Percentiles rank a stretch among this genome's conserved stretches.
phyloP scores from a whole-genome alignment of 768 basidiomycete genomes.

The Naganishia vishniacii region DNA sequence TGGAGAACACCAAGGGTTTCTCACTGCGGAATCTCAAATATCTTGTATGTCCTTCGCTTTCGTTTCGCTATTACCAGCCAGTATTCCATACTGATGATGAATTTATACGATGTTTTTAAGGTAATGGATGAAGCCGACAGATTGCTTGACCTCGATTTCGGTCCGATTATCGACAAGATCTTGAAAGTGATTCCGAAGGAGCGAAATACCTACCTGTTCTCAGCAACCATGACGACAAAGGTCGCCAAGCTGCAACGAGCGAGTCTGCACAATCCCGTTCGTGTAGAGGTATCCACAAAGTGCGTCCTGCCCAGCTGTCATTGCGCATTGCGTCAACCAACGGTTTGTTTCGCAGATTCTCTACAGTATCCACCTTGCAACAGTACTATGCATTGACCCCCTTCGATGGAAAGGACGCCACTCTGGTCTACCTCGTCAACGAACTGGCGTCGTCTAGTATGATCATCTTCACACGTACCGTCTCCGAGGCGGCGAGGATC shows the following conservation, averaged over 20 bases:
- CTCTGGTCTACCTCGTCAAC: slow-evolving; percentile 82
- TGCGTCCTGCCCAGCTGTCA: slow-evolving; percentile 53
- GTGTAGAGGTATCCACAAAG: slow-evolving; percentile 90
- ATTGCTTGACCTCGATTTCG: slow-evolving; percentile 92
- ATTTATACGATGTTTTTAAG: slow-evolving; percentile 51
- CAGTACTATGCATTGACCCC: slow-evolving; percentile 96
- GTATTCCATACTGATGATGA: not conserved
- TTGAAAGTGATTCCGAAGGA: slow-evolving; percentile 91
- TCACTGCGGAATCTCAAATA: slow-evolving; percentile 78
- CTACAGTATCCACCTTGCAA: slow-evolving; percentile 87
- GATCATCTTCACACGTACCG: slow-evolving; percentile 93
- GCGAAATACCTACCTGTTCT: slow-evolving; percentile 90
- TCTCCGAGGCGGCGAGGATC: slow-evolving; percentile 82
- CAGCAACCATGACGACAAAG: slow-evolving; percentile 98
- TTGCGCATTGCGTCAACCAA: not conserved
- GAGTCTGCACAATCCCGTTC: slow-evolving; percentile 84
- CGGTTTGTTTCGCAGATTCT: slow-evolving; percentile 61
- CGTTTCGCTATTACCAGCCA: not conserved
- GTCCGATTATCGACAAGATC: slow-evolving; percentile 90
- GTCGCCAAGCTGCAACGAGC: slow-evolving; percentile 93
- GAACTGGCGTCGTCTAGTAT: slow-evolving; percentile 84
- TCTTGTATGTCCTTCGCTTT: slow-evolving; percentile 57
- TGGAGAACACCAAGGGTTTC: slow-evolving; percentile 97
- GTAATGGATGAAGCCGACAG: slow-evolving; percentile 98
- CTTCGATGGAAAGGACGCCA: slow-evolving; percentile 80